Conservation (phyloP, 2,329 filamentous ascomycete species). For the Pyrenophora graminea region DNA sequence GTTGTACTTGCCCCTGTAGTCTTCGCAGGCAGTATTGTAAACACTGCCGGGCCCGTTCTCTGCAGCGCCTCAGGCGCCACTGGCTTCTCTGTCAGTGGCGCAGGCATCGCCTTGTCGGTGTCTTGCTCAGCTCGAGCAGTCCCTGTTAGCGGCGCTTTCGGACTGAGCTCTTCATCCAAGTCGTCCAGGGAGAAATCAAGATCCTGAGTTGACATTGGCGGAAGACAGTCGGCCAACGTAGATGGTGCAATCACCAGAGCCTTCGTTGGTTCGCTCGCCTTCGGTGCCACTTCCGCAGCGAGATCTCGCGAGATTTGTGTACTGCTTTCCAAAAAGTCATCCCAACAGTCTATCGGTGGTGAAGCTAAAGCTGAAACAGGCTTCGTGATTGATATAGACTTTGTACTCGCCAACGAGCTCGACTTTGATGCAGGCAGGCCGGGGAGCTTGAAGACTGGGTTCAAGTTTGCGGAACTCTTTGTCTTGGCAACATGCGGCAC, state of each 20-base stretch:
- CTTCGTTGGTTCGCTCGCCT: background rate
- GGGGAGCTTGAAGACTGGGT: conserved; percentile 33
- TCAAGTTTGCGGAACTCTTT: conserved; percentile 10
- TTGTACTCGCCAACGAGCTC: background rate
- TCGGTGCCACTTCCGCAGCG: conserved; percentile 17
- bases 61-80: background rate
- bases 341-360: conserved; percentile 34
- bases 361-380: background rate
- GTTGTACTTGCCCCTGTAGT: background rate
- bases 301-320: conserved; percentile 54
- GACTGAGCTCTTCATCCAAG: conserved; percentile 35
- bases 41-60: background rate
- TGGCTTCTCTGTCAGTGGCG: background rate
- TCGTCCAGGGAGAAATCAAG: conserved; percentile 50
- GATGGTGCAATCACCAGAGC: background rate
- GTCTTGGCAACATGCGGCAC: background rate
- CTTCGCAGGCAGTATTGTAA: background rate
- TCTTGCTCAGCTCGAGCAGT: background rate
- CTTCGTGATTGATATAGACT: background rate
- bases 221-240: conserved; percentile 7
- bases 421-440: conserved; percentile 31
- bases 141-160: background rate
- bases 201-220: conserved; percentile 46
- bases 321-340: conserved; percentile 51
- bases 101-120: background rate